These are phyloP conservation scores for Gynandropsis gynandra DNA, from an alignment of 345 rosid species.

Conservation along the genomic window DNA sequence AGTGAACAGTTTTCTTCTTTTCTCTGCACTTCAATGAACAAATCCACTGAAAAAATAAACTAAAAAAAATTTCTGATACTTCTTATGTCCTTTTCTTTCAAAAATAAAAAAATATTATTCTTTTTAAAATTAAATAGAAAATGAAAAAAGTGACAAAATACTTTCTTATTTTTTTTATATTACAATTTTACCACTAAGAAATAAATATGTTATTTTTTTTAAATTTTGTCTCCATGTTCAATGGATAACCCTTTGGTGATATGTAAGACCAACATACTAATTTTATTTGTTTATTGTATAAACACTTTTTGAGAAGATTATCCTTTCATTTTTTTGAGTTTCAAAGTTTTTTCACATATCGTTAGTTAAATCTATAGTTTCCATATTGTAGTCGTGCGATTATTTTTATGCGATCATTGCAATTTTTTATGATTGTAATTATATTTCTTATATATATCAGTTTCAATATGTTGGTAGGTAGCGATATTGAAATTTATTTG, in stretches of 20 bases:
- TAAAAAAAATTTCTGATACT: constrained; percentile 31
- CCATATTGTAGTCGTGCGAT: no score
- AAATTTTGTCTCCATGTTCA: background rate
- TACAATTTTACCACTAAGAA: constrained; percentile 3
- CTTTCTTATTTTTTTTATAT: constrained; percentile 22
- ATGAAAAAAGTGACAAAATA: constrained; percentile 22
- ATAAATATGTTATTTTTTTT: background rate
- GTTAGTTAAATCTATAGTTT: no score
- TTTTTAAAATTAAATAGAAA: background rate
- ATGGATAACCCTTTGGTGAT: no score
- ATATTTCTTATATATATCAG: no score
- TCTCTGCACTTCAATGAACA: constrained; percentile 24
- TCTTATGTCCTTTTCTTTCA: constrained; percentile 20
- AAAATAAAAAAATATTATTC: background rate
- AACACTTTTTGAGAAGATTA: no score
- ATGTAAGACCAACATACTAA: background rate
- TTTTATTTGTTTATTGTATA: background rate
- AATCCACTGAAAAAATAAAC: constrained; percentile 25
- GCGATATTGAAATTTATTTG: no score
- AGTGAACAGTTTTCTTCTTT: constrained; percentile 21
- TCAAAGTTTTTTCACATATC: no score
- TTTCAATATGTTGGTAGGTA: no score
- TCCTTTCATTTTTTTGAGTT: no score
- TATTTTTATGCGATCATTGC: no score
- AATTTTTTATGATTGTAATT: no score